Evolutionary conservation across 164 flowering plant species (phyloP).

Genomic region (Vitis rupestris): DNA sequence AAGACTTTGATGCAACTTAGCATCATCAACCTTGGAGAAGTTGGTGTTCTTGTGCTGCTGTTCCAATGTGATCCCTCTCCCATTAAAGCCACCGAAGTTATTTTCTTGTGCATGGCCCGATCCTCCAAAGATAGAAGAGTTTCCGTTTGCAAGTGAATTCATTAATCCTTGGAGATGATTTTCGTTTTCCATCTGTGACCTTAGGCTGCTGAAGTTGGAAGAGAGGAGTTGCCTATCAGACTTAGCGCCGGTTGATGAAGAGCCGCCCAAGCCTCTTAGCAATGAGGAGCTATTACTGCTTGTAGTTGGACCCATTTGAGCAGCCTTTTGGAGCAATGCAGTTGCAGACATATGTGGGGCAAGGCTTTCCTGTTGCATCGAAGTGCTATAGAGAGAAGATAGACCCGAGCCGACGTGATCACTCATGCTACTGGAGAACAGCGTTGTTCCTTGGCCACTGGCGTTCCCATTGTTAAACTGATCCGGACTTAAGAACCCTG

Average conservation of each 20-base stretch:
- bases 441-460: constrained; percentile 26
- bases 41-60: constrained; percentile 20
- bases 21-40: constrained; percentile 27
- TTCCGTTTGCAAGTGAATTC: constrained; percentile 53
- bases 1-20: constrained; percentile 36
- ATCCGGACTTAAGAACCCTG: constrained; percentile 31
- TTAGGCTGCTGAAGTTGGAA: constrained; percentile 26
- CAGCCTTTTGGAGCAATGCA: constrained; percentile 80
- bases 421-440: constrained; percentile 40
- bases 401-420: constrained; percentile 29
- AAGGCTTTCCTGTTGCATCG: constrained; percentile 28
- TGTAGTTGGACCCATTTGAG: constrained; percentile 77
- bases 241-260: constrained; percentile 28
- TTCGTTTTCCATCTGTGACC: constrained; percentile 36
- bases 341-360: constrained; percentile 81
- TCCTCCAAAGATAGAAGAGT: constrained; percentile 33
- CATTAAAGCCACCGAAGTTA: constrained; percentile 29
- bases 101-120: constrained; percentile 21
- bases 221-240: constrained; percentile 21
- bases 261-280: constrained; percentile 44
- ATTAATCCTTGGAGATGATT: constrained; percentile 54
- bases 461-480: constrained; percentile 33
- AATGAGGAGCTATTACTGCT: constrained; percentile 39
- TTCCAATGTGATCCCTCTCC: constrained; percentile 19
- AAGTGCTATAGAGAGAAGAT: constrained; percentile 34